Percentiles rank a stretch among this genome's conserved stretches.
phyloP scores from a whole-genome alignment of 441 rosid genomes.

The Hypseocharis bilobata region DNA sequence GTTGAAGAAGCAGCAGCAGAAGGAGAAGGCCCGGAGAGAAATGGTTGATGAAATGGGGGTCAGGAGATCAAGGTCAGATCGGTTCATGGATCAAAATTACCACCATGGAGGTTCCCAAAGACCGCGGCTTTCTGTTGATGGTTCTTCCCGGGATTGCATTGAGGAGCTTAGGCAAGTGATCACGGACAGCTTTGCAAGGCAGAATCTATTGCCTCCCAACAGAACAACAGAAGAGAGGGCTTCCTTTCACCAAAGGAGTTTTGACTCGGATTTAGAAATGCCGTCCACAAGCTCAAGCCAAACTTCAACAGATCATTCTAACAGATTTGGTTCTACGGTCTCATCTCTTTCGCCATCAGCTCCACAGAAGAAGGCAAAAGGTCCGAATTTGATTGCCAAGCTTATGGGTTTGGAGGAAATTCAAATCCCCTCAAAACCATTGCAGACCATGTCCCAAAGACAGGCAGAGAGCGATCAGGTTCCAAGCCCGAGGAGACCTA shows the following conservation, averaged over 20 bases:
- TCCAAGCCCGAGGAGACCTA: constrained; percentile 22
- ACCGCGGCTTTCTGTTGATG: constrained; percentile 37
- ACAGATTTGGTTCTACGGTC: constrained; percentile 27
- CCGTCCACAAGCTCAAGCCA: constrained; percentile 68
- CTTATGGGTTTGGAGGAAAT: constrained; percentile 81
- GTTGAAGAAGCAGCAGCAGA: constrained; percentile 39
- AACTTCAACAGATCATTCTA: constrained; percentile 31
- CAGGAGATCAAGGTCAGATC: constrained; percentile 29
- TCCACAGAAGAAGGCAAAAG: constrained; percentile 29
- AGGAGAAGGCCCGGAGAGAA: constrained; percentile 28
- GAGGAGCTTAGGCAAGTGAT: constrained; percentile 56
- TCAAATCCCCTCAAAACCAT: constrained; percentile 34
- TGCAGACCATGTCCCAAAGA: constrained; percentile 18
- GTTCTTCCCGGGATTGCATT: constrained; percentile 40
- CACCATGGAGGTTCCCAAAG: constrained; percentile 20
- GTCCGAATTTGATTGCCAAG: constrained; percentile 65
- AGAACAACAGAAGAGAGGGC: constrained; percentile 21
- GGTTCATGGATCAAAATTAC: constrained; percentile 26
- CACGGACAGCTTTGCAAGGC: constrained; percentile 47
- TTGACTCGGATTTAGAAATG: constrained; percentile 36
- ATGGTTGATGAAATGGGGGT: constrained; percentile 27
- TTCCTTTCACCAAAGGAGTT: constrained; percentile 20
- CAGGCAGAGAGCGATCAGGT: constrained; percentile 24
- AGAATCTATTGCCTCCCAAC: constrained; percentile 39
- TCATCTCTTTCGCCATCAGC: constrained; percentile 32